Percentiles rank a stretch among this genome's conserved stretches.
Evolutionary conservation across 2,329 filamentous ascomycete genomes (phyloP).

Genomic region (Microcyclosporella mali): DNA sequence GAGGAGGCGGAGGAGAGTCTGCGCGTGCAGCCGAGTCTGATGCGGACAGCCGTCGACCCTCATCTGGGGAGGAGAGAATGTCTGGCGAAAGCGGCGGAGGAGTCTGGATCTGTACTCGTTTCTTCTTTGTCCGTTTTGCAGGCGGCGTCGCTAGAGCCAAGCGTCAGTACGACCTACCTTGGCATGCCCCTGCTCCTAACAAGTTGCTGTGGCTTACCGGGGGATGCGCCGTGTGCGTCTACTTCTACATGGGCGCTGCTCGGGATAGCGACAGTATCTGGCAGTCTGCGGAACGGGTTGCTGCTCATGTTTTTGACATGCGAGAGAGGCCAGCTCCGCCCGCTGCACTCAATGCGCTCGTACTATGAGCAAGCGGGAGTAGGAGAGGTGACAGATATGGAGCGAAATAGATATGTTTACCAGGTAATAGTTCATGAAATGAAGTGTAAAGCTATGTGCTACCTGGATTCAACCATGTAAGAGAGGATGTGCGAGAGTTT

Average conservation of each 20-base stretch:
- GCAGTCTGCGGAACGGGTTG: conserved; percentile 28
- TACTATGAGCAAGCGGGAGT: too few relatives aligned
- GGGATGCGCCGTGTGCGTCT: conserved; percentile 5
- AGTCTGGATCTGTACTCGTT: conserved; percentile 25
- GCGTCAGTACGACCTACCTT: conserved; percentile 17
- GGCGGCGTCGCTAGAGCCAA: conserved; percentile 15
- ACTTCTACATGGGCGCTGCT: conserved; percentile 10
- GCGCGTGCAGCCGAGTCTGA: conserved; percentile 12
- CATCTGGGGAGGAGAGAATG: conserved; percentile 4
- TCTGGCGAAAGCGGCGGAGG: conserved; percentile 25
- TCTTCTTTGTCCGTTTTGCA: conserved; percentile 23
- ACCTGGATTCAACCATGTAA: too few relatives aligned
- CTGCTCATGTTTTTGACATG: conserved; percentile 22
- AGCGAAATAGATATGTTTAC: too few relatives aligned
- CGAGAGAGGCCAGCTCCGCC: too few relatives aligned
- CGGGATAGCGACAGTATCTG: conserved; percentile 15
- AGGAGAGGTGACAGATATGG: too few relatives aligned
- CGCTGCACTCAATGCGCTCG: too few relatives aligned
- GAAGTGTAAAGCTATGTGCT: too few relatives aligned
- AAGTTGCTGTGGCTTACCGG: conserved; percentile 17
- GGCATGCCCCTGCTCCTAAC: background rate
- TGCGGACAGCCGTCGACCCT: conserved; percentile 12
- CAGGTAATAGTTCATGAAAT: too few relatives aligned
- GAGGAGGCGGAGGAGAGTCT: conserved; percentile 14
- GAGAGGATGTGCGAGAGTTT: too few relatives aligned